Evolutionary conservation across 2,329 filamentous ascomycete genomes (phyloP).

Genomic region (Colletotrichum eleusines): DNA sequence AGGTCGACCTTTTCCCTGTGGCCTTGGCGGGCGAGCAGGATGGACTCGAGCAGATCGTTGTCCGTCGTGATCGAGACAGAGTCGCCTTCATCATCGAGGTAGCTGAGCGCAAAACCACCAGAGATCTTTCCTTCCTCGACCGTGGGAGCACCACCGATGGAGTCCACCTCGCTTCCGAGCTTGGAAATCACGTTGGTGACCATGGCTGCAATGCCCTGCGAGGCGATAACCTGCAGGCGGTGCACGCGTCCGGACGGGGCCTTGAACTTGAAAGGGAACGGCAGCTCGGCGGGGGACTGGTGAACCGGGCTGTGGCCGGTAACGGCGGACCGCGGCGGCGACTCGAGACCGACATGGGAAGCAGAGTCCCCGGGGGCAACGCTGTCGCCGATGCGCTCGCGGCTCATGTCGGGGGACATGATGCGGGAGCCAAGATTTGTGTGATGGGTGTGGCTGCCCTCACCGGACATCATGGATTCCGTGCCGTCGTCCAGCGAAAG

Average conservation of each 20-base stretch:
- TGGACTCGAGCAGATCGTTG: constrained; percentile 90
- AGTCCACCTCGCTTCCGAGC: constrained; percentile 84
- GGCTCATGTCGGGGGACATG: constrained; percentile 82
- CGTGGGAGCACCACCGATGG: constrained; percentile 82
- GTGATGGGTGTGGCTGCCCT: constrained; percentile 78
- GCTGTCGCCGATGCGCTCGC: constrained; percentile 81
- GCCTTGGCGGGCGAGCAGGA: constrained; percentile 82
- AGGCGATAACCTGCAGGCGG: constrained; percentile 85
- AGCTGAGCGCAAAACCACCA: constrained; percentile 91
- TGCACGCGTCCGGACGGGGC: constrained; percentile 95
- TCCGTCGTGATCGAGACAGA: constrained; percentile 97
- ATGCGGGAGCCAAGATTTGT: constrained; percentile 76
- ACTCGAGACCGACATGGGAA: constrained; percentile 88
- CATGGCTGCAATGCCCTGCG: constrained; percentile 84
- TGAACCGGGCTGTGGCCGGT: constrained; percentile 66
- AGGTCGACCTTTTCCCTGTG: constrained; percentile 94
- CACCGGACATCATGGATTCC: constrained; percentile 95
- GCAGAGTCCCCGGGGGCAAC: constrained; percentile 94
- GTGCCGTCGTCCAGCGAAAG: constrained; percentile 94
- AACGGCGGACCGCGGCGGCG: constrained; percentile 75
- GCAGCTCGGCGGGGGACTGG: constrained; percentile 73
- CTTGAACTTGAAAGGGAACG: constrained; percentile 99
- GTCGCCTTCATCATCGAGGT: constrained; percentile 96
- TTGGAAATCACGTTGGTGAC: constrained; percentile 84
- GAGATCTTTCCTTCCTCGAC: constrained; percentile 85